These are phyloP conservation scores for Colletotrichum zoysiae DNA, from an alignment of 2,329 filamentous ascomycete species.

Conservation along the genomic window DNA sequence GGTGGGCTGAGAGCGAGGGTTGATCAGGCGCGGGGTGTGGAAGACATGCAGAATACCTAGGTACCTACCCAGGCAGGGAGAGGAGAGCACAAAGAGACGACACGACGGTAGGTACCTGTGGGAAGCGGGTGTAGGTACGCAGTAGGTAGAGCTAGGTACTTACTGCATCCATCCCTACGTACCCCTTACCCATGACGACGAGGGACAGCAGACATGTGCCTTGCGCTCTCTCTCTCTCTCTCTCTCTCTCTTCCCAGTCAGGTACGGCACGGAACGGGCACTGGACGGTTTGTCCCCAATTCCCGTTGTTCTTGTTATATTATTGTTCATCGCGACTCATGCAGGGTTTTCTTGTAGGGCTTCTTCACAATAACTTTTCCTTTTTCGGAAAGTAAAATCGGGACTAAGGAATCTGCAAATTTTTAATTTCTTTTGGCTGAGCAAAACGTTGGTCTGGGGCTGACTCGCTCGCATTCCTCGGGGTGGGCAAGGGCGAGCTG, in stretches of 20 bases:
- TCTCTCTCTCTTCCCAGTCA: background rate
- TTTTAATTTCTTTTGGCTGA: background rate
- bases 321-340: background rate
- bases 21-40: background rate
- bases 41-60: background rate
- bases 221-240: background rate
- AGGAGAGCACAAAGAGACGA: background rate
- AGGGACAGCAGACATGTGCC: constrained; percentile 9
- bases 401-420: background rate
- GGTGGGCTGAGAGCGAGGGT: background rate
- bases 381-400: background rate
- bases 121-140: background rate
- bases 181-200: background rate
- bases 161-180: background rate
- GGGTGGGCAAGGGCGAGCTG: background rate
- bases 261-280: constrained; percentile 19
- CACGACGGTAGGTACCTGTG: background rate
- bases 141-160: no score
- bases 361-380: background rate
- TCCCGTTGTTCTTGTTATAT: background rate
- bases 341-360: background rate
- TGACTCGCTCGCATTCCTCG: constrained; percentile 15
- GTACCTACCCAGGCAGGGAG: background rate
- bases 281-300: background rate
- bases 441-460: constrained; percentile 20